These are phyloP conservation scores for Solanum ossicruentum DNA, from an alignment of 257 asterid genomes.

Conservation along the genomic window DNA sequence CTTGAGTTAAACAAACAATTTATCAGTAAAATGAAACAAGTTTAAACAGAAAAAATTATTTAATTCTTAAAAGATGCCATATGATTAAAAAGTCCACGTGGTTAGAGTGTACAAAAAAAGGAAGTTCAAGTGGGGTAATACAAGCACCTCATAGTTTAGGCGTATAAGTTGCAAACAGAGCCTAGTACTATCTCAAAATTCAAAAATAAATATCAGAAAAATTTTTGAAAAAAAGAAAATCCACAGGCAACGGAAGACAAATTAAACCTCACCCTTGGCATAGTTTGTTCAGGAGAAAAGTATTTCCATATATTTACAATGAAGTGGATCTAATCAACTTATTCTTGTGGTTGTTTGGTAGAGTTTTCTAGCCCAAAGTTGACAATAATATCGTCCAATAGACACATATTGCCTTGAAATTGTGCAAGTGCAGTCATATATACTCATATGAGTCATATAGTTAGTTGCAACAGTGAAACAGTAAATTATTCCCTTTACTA, in stretches of 20 bases:
- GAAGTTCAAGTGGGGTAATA: neutral
- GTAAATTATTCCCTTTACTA: neutral
- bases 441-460: neutral
- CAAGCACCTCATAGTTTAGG: neutral
- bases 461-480: neutral
- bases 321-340: neutral
- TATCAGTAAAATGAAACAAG: neutral
- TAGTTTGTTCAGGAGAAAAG: neutral
- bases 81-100: neutral
- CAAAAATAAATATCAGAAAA: neutral
- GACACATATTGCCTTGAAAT: neutral
- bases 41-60: neutral
- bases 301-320: neutral
- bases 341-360: neutral
- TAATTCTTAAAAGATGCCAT: neutral
- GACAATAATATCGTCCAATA: neutral
- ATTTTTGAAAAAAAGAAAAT: neutral
- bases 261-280: no score
- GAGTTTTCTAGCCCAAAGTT: neutral
- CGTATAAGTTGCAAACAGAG: neutral
- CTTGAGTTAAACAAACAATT: neutral
- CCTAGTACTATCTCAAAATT: neutral
- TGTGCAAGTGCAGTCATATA: neutral
- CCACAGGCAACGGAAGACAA: no score
- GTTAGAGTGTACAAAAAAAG: neutral